Evolutionary conservation across 164 flowering plant species (phyloP).

Genomic region (Vitis labrusca): DNA sequence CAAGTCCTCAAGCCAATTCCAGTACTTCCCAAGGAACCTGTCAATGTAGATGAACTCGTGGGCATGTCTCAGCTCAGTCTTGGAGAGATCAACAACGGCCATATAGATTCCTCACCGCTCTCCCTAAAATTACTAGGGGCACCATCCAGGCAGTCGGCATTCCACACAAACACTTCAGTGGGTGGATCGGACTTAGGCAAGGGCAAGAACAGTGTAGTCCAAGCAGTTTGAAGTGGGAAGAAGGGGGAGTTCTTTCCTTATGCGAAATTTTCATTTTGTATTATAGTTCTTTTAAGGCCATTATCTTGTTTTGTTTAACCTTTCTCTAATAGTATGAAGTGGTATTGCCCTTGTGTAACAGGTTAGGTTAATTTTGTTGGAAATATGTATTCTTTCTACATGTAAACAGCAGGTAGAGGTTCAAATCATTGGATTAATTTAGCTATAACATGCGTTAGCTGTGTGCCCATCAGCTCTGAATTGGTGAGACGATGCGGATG

Average conservation of each 20-base stretch:
- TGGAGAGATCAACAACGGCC: constrained; percentile 37
- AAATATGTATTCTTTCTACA: constrained; percentile 28
- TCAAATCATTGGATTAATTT: constrained; percentile 13
- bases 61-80: constrained; percentile 83
- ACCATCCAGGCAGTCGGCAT: constrained; percentile 80
- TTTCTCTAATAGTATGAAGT: not conserved
- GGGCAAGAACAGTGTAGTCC: constrained; percentile 35
- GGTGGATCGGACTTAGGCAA: constrained; percentile 37
- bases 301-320: not conserved
- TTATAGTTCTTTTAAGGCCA: not conserved
- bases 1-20: constrained; percentile 75
- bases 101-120: constrained; percentile 46
- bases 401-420: constrained; percentile 28
- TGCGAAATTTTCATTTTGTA: not conserved
- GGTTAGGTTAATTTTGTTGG: constrained; percentile 12
- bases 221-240: constrained; percentile 44
- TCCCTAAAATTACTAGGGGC: constrained; percentile 51
- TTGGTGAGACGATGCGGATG: too few relatives aligned
- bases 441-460: not conserved
- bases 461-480: too few relatives aligned
- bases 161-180: constrained; percentile 58
- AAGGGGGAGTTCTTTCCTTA: not conserved
- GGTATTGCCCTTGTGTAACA: constrained; percentile 9
- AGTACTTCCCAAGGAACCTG: constrained; percentile 57
- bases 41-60: constrained; percentile 75